Base-by-base conservation (phyloP, 805 yeast species). In the Candida odintsovae region DNA sequence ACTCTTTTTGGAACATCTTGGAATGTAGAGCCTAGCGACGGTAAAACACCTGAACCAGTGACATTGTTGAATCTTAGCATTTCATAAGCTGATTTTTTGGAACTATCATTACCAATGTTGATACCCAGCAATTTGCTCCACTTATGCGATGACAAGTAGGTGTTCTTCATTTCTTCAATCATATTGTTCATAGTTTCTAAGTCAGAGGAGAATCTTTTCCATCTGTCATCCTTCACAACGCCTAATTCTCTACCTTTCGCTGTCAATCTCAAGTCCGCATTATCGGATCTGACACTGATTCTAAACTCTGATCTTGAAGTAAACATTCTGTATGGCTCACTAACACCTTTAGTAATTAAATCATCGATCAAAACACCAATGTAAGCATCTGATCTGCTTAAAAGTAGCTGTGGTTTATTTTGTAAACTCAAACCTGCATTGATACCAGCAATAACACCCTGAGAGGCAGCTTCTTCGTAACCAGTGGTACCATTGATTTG, bases 401-500 rank as follows among this genome's bases (percentile, higher is more conserved):
- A 56, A 23, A 69, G 70, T 48, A 94, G 64, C 1, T 78, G 76
- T 1, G 65, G 66, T 23, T 64, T 57, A 9, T 62, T 61, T 28
- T 57, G 59, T 12, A 65, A 61, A 0, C 80, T 57, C 22, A 89
- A 68, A 0, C 96, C 97, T 0, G 99, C 97, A 64, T 94, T 94
- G 36, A 90, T 83, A 10, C 99, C 99, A 1, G 99, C 99, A 40
- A 94, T 68, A 45, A 89, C 74, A 1, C 99, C 99, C 60, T 94
- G 99, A 0, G 98, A 86, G 3, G 97, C 96, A 0, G 99, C 99
- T 63, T 94, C 99, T 68, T 94, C 99, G 58, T 94, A 94, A 0
- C 99, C 99, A 0, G 99, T 94, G 0, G 99, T 94, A 29, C 99
- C 99, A 61, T 94, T 94, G 38, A 94, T 94, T 64, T 94, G 99